A percentile compares a stretch with the other conserved stretches of the same genome.
These are phyloP conservation scores for Batrachochytrium dendrobatidis DNA, from an alignment of 371 early-diverging fungal genomes.

Conservation along the genomic window DNA sequence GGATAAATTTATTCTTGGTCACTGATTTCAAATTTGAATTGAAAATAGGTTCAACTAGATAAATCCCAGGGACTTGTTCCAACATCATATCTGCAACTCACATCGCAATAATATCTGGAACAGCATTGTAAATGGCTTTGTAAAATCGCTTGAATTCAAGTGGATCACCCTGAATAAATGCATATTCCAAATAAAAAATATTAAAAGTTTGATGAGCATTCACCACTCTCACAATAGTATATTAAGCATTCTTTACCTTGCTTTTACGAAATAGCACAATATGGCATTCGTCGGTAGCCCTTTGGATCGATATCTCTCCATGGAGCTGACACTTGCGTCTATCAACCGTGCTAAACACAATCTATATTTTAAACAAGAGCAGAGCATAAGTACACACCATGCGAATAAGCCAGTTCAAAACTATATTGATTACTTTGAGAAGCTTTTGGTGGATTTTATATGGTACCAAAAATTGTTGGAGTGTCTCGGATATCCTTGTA, in stretches of 20 bases:
- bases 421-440: conserved; percentile 30
- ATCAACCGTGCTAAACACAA: conserved; percentile 51
- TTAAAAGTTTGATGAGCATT: not conserved
- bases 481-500: conserved; percentile 21
- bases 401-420: not conserved
- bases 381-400: too few relatives aligned
- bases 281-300: conserved; percentile 24
- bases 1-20: too few relatives aligned
- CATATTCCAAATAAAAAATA: not conserved
- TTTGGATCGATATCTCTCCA: conserved; percentile 46
- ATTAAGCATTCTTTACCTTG: conserved; percentile 28
- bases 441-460: conserved; percentile 35
- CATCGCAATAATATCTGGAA: conserved; percentile 1
- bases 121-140: conserved; percentile 15
- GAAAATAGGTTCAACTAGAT: conserved; percentile 12
- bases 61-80: conserved; percentile 24
- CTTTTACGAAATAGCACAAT: conserved; percentile 49
- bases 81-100: conserved; percentile 5
- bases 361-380: conserved; percentile 13
- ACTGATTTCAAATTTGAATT: too few relatives aligned
- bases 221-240: not conserved
- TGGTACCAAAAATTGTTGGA: conserved; percentile 43
- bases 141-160: conserved; percentile 33
- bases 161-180: conserved; percentile 28
- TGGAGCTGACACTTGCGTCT: conserved; percentile 49